These are phyloP conservation scores for Tardiomyces depauwii DNA, from an alignment of 1,139 yeast species.

Conservation along the genomic window DNA sequence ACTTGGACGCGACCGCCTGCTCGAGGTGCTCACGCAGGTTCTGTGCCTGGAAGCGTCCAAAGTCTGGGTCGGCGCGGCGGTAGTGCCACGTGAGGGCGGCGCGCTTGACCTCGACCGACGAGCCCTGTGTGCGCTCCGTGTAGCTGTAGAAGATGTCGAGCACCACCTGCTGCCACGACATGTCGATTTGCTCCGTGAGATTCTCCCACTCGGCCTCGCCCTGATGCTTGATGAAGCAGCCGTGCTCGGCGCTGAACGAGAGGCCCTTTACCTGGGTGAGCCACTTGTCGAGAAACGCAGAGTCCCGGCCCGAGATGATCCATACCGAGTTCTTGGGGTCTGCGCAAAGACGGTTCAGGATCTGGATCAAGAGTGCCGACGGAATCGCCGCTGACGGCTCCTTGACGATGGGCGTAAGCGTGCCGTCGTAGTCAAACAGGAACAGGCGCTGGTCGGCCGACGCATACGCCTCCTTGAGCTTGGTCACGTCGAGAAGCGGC, in stretches of 20 bases:
- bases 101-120: slow-evolving; percentile 75
- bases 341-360: slow-evolving; percentile 47
- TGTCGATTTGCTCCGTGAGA: slow-evolving; percentile 70
- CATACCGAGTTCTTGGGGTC: slow-evolving; percentile 85
- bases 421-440: slow-evolving; percentile 93
- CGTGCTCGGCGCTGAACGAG: slow-evolving; percentile 94
- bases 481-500: slow-evolving; percentile 66
- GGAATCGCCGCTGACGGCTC: slow-evolving; percentile 99
- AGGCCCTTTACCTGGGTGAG: slow-evolving; percentile 53
- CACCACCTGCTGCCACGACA: slow-evolving; percentile 88
- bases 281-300: slow-evolving; percentile 80
- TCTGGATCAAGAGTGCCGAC: slow-evolving; percentile 52
- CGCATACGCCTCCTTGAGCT: slow-evolving; percentile 45
- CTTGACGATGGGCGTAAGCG: slow-evolving; percentile 86
- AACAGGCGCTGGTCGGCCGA: slow-evolving; percentile 61
- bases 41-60: slow-evolving; percentile 78
- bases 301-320: slow-evolving; percentile 96
- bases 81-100: slow-evolving; percentile 98
- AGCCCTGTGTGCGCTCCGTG: slow-evolving; percentile 86
- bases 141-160: slow-evolving; percentile 59
- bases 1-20: slow-evolving; percentile 47
- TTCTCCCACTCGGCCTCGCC: slow-evolving; percentile 62
- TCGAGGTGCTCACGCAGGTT: slow-evolving; percentile 57
- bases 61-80: slow-evolving; percentile 85
- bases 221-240: slow-evolving; percentile 78